Base-by-base conservation (phyloP, 2,329 filamentous ascomycete genomes). In the Colletotrichum navitas region DNA sequence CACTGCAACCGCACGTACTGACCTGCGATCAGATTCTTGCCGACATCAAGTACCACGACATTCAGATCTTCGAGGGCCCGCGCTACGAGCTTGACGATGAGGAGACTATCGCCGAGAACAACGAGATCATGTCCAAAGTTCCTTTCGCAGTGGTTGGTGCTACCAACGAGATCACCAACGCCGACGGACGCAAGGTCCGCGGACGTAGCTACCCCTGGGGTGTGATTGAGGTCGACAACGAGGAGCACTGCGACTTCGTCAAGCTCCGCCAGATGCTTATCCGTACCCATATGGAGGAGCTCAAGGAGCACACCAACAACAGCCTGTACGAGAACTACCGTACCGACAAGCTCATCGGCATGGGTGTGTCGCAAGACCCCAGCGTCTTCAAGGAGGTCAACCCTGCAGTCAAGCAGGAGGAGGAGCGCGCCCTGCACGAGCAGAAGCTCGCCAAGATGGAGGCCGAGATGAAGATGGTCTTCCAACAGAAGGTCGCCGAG, bases 401-500 rank as follows among this genome's bases (percentile, higher is more conserved):
- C 90, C 96, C 96, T 74, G 95, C 96, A 58, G 96, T 98, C 85
- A 99, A 99, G 92, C 96, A 99, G 86, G 96, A 99, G 84, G 96
- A 99, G 86, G 96, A 99, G 88, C 94, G 96, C 79, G 92, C 93
- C 75, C 89, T 99, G 77, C 96, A 99, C 89, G 96, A 99, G 86
- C 95, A 98, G 89, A 99, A 99, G 89, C 94, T 99, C 78, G 94
- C 95, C 84, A 99, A 99, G 94, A 99, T 99, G 96, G 96, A 99
- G 85, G 91, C 94, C 80, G 96, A 99, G 85, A 99, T 99, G 96
- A 99, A 99, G 94, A 97, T 98, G 94, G 96, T 99, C 77, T 99
- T 99, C 94, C 96, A 98, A 84, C 96, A 99, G 83, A 99, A 99
- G 92, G 96, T 99, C 41, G 91, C 94, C 76, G 96, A 99, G 85